These are phyloP conservation scores for Hepatocystis sp. DNA, from an alignment of 169 alveolate species.

Conservation along the genomic window DNA sequence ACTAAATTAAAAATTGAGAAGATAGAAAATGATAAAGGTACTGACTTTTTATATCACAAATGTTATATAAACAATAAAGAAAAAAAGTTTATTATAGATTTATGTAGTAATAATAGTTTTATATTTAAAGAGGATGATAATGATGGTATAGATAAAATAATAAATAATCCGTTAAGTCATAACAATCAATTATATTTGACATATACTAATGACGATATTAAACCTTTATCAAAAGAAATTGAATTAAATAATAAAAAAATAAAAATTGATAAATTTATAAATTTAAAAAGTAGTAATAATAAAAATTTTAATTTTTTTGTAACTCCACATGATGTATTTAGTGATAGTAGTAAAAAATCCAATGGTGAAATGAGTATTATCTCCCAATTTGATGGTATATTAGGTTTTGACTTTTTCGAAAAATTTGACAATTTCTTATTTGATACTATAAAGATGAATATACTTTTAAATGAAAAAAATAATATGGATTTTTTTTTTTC, in stretches of 20 bases:
- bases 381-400: conserved; percentile 47
- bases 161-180: neutral
- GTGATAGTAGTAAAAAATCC: too few relatives aligned
- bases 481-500: too few relatives aligned
- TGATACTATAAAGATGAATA: conserved; percentile 21
- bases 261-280: conserved; percentile 10
- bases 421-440: conserved; percentile 11
- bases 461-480: neutral
- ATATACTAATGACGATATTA: conserved; percentile 5
- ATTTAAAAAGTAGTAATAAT: conserved; percentile 2
- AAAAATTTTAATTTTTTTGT: conserved; percentile 12
- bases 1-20: too few relatives aligned
- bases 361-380: too few relatives aligned
- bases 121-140: conserved; percentile 15
- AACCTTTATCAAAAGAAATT: conserved; percentile 11
- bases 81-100: conserved; percentile 35
- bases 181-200: neutral
- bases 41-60: too few relatives aligned
- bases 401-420: conserved; percentile 60
- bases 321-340: conserved; percentile 16
- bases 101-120: conserved; percentile 70
- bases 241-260: conserved; percentile 20
- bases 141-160: neutral
- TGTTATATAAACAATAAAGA: conserved; percentile 41
- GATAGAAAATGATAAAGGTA: too few relatives aligned